Percentiles rank a stretch among this genome's conserved stretches.
Evolutionary conservation across 306 rosid species (phyloP).

Genomic region (Senna tora): DNA sequence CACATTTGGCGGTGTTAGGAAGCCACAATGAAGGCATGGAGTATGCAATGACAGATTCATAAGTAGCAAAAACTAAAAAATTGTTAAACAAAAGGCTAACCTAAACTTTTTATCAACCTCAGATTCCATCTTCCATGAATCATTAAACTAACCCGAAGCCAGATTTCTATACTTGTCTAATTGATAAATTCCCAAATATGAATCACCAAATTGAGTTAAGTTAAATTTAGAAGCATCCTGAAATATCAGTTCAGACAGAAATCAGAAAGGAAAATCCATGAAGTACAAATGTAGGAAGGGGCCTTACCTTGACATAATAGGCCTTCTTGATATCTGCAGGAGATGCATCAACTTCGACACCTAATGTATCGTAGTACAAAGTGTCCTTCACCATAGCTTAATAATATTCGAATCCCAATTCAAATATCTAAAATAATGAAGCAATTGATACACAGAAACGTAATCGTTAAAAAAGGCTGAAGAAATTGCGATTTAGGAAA

Average conservation of each 20-base stretch:
- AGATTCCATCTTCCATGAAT: background rate
- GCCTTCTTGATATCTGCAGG: conserved; percentile 65
- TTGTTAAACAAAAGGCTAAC: background rate
- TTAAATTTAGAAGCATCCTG: background rate
- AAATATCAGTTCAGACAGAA: background rate
- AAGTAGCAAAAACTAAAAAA: background rate
- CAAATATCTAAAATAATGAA: conserved; percentile 24
- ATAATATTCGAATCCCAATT: conserved; percentile 6
- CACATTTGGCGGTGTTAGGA: background rate
- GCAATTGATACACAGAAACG: background rate
- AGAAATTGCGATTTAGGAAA: background rate
- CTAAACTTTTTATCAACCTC: background rate
- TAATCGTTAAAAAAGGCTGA: background rate
- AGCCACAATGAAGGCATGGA: background rate
- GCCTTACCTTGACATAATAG: conserved; percentile 62
- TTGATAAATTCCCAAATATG: background rate
- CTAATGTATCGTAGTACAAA: conserved; percentile 58
- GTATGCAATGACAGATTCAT: no score
- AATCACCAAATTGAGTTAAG: background rate
- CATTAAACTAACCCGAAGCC: background rate
- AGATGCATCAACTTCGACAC: conserved; percentile 58
- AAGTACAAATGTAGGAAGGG: background rate
- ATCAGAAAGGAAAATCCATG: background rate
- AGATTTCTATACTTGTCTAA: background rate
- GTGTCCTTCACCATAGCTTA: conserved; percentile 64